Conservation (phyloP, 2,329 filamentous ascomycete genomes). For the Thyridium curvatum region DNA sequence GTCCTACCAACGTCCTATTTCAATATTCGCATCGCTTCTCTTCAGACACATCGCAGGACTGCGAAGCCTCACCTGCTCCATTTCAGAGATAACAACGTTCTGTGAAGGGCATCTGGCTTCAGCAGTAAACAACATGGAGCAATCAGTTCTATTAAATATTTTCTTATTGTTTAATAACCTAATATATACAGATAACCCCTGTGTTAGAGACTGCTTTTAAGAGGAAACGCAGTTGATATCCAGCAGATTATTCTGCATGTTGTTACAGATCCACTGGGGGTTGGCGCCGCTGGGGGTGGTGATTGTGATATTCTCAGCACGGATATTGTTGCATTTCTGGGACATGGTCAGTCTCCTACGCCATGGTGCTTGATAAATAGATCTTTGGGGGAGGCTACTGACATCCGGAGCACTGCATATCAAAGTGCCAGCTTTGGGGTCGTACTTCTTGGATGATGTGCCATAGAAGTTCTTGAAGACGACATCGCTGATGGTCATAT, state of each 20-base stretch:
- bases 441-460: slow-evolving; percentile 37
- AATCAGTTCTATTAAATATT: too few relatives aligned
- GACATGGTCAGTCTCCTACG: neutral
- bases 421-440: slow-evolving; percentile 37
- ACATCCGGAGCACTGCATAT: slow-evolving; percentile 41
- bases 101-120: too few relatives aligned
- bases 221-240: slow-evolving; percentile 1
- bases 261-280: slow-evolving; percentile 35
- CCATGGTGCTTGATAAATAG: neutral
- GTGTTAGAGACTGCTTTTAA: neutral
- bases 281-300: slow-evolving; percentile 36
- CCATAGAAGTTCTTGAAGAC: slow-evolving; percentile 50
- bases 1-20: too few relatives aligned
- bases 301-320: slow-evolving; percentile 36
- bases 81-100: too few relatives aligned
- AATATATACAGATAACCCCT: too few relatives aligned
- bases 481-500: slow-evolving; percentile 49
- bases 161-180: too few relatives aligned
- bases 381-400: slow-evolving; percentile 17
- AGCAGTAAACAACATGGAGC: too few relatives aligned
- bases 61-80: too few relatives aligned
- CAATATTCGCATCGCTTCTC: too few relatives aligned
- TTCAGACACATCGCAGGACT: too few relatives aligned
- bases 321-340: slow-evolving; percentile 36
- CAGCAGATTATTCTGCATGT: slow-evolving; percentile 18